Evolutionary conservation across 2,329 filamentous ascomycete genomes (phyloP), one percentile per base, ranked within the genome.

Genomic region (Thelonectria olida): DNA sequence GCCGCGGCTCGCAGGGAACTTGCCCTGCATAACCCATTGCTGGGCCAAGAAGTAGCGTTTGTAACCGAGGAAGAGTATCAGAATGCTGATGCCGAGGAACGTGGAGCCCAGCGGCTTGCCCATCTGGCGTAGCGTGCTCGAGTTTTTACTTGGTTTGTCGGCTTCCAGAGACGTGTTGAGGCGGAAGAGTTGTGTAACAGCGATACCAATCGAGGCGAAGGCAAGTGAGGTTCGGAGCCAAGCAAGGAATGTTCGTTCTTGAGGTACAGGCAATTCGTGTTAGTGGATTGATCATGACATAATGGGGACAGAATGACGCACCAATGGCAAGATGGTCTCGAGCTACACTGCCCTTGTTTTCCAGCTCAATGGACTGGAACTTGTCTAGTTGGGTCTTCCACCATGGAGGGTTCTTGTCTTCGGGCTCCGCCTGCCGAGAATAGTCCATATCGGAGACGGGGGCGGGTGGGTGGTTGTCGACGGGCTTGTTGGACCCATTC

Each of bases 281-380:
- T 39, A 70, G 62, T n/a, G 3, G 7, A 17, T 34, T 9, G 31
- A 8, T 39, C 3, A 27, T 17, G 15, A n/a, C 8, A 10, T 22
- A 10, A 39, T 4, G n/a, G 27, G 8, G 22, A 13, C 19, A 12
- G 13, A 36, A 27, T 8, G 15, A 19, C 45, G 27, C 78, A 94
- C 91, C 91, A 49, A 96, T 79, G 20, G 92, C 92, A 56, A 96
- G 80, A 79, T 96, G 92, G 76, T 96, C 92, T 71, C 92, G 82
- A 10, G 92, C 92, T 38, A 95, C 92, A 73, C 90, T 92, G 38
- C 92, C 92, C 77, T 93, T 95, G 73, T 96, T 96, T 76, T 96
- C 92, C 62, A 96, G 78, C 80, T 95, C 92, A 52, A 96, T 84
- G 5, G 85, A 86, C 69, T 80, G 82, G 53, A 89, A 83, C 58